Conservation (phyloP, 2,329 filamentous ascomycete genomes). For the Colletotrichum destructivum region DNA sequence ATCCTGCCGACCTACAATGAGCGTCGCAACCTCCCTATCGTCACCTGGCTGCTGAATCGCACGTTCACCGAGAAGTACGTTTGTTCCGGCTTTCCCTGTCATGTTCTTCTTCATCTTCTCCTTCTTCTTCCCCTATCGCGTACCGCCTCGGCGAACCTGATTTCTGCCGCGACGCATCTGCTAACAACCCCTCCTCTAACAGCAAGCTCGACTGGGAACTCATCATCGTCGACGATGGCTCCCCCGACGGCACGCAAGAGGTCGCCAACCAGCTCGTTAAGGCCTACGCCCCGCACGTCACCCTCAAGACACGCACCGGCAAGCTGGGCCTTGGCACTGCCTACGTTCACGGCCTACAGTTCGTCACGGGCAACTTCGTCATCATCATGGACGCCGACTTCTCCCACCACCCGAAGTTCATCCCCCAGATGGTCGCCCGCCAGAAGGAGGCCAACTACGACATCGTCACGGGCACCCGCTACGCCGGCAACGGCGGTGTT, state of each 20-base stretch:
- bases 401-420: constrained; percentile 99
- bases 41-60: constrained; percentile 92
- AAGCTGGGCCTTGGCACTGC: constrained; percentile 98
- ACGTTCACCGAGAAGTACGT: constrained; percentile 90
- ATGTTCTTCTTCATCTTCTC: background rate
- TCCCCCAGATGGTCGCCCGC: constrained; percentile 89
- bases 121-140: accelerated
- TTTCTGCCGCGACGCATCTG: background rate
- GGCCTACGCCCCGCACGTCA: constrained; percentile 84
- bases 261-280: constrained; percentile 92
- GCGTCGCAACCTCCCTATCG: constrained; percentile 95
- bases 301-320: constrained; percentile 89
- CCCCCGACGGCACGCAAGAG: constrained; percentile 93
- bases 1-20: constrained; percentile 99
- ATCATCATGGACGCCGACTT: constrained; percentile 99
- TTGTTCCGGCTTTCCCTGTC: background rate
- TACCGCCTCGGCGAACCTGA: no score
- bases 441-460: constrained; percentile 88
- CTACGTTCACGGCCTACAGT: constrained; percentile 95
- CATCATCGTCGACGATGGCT: constrained; percentile 98
- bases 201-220: constrained; percentile 97
- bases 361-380: constrained; percentile 91
- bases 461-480: constrained; percentile 96
- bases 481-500: constrained; percentile 90
- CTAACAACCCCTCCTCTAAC: constrained; percentile 23